Evolutionary conservation across 129 eudicot genomes (phyloP), one percentile per base, ranked within the genome.

Genomic region (Cynara cardunculus): DNA sequence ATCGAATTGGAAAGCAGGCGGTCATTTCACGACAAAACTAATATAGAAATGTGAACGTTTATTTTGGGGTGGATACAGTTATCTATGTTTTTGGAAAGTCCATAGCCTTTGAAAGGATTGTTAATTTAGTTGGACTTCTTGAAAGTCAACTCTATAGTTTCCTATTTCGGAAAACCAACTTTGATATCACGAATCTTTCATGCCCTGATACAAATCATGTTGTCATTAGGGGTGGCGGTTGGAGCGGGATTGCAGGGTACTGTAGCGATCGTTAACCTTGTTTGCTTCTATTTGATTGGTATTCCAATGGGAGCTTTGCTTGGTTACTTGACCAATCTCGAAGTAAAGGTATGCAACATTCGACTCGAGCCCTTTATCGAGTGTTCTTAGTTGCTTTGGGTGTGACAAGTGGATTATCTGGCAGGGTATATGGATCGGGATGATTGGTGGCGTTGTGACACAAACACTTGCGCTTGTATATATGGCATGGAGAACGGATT

Each of bases 381-480:
- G 37, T 66, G 27, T 65, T 65, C 18, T 28, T 28, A 39, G 49
- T 26, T 64, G 34, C 67, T 25, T 71, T 11, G 6, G 76, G 25
- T 44, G 28, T 74, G 1, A n/a, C 27, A 65, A 65, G 28, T 32
- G 46, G 13, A 35, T 16, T 77, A 67, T 78, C 14, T 41, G 31
- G 21, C 81, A 91, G 97, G 97, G 97, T 22, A 83, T 91, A 82
- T 91, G 97, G 94, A 81, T 91, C 0, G 97, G 97, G 85, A 91
- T 91, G 97, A 84, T 86, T 13, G 53, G 84, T 13, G 94, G 94
- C 6, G 85, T 91, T 49, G 77, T 86, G 16, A 49, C 81, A 5
- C 94, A 91, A 78, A 84, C 91, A 2, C 12, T 85, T 62, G 87
- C 88, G 11, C 90, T 91, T 75, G 28, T 83, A 62, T 82, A 78